These are phyloP conservation scores for Lichtheimia ornata DNA, from an alignment of 371 early-diverging fungal species.

Conservation along the genomic window DNA sequence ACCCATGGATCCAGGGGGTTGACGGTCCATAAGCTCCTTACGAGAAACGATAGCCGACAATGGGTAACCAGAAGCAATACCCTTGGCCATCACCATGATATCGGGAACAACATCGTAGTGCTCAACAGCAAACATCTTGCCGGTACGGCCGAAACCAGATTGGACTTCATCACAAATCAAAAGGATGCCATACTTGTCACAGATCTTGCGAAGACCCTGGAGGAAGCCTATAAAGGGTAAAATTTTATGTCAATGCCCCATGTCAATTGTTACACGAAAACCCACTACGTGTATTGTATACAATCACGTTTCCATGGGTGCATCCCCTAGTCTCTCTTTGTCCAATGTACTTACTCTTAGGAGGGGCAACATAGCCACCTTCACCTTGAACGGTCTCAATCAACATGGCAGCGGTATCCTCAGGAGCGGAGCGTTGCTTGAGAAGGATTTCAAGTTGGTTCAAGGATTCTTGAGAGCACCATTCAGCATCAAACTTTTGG, in stretches of 20 bases:
- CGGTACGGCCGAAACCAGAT: conserved; percentile 36
- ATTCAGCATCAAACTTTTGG: conserved; percentile 35
- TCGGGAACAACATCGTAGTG: conserved; percentile 41
- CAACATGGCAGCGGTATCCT: conserved; percentile 72
- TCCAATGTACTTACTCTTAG: conserved; percentile 35
- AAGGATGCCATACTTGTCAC: conserved; percentile 50
- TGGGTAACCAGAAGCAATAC: conserved; percentile 53
- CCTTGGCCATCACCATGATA: conserved; percentile 55
- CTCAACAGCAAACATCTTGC: conserved; percentile 46
- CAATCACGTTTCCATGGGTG: not conserved
- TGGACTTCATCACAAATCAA: conserved; percentile 40
- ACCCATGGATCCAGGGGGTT: conserved; percentile 48
- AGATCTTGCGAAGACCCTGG: conserved; percentile 60
- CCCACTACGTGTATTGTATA: too few species aligned
- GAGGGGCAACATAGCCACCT: conserved; percentile 81
- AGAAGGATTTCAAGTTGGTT: conserved; percentile 50
- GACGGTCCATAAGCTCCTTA: conserved; percentile 41
- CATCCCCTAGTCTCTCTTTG: not conserved
- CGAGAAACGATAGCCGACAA: conserved; percentile 46
- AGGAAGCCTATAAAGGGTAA: conserved; percentile 43
- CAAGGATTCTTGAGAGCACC: conserved; percentile 50
- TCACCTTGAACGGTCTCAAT: conserved; percentile 86
- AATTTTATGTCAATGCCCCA: not conserved
- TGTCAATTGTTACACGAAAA: too few species aligned
- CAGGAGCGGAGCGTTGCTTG: conserved; percentile 50